Base-by-base conservation (phyloP, 2,329 filamentous ascomycete species). In the Talaromyces verruculosus region DNA sequence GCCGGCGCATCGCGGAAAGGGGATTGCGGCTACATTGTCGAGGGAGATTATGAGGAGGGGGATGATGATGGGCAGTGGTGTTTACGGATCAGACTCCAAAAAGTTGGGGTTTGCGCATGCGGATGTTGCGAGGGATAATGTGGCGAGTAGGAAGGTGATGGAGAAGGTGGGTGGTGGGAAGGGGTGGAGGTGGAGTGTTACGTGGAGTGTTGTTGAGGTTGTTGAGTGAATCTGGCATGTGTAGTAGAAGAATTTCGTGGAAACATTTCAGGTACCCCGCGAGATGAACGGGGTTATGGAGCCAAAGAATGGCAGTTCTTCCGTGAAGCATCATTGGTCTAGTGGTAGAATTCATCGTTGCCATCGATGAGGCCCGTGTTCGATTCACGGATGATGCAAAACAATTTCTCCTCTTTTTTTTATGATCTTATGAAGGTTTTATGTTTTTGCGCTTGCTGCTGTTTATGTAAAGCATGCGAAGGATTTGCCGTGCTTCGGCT, bases 91-190 rank as follows among this genome's bases (percentile, higher is more conserved):
- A 39, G 6, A 43, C 37, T 67, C 51, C 37, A 66, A 67, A 6
- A 59, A 67, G 5, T 70, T 68, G 2, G 70, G 62, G 15, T 79
- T 74, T 73, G 73, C 72, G n/a, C 78, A 79, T 72, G 71, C 77
- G 3, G 79, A 81, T 65, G 79, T 80, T 55, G 72, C 70, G 37
- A 65, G 68, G 59, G 66, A 66, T 39, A 81, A 81, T 68, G 41
- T 57, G 43, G 72, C 76, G 1, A 81, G 79, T 74, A 71, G 72
- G 19, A 72, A 76, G 53, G 79, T 80, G 25, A 81, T 82, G 80
- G 77, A 80, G 72, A 82, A 82, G 70, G 67, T 81, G 65, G 80
- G 78, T 65, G 79, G 79, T 1, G 80, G 78, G 5, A 61, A 69
- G 63, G 65, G 74, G 1, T 69, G 69, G 67, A 49, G 33, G 25